Conservation (phyloP, 768 basidiomycete genomes). For the Fomitopsis pulvina region DNA sequence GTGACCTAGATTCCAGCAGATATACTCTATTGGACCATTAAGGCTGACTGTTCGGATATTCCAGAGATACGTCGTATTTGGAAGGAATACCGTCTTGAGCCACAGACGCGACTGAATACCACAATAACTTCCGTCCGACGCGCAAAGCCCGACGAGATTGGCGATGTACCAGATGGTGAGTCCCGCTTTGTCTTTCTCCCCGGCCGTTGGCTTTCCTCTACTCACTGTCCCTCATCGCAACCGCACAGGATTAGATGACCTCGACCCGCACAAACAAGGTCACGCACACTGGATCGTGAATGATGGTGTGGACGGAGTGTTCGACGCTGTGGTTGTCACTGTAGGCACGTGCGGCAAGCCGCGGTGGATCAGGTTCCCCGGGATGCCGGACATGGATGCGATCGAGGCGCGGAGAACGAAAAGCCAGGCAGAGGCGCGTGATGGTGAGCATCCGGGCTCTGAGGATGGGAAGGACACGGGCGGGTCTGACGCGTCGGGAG, state of each 20-base stretch:
- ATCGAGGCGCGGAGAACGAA: constrained; percentile 11
- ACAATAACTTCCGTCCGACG: constrained; percentile 32
- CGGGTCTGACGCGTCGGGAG: not conserved
- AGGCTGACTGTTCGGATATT: not conserved
- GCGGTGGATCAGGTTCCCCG: constrained; percentile 35
- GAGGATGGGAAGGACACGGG: constrained; percentile 3
- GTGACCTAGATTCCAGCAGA: too few species aligned
- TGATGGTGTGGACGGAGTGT: constrained; percentile 36
- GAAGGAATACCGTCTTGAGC: constrained; percentile 43
- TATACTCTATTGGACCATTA: too few species aligned
- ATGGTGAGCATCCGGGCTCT: constrained; percentile 4
- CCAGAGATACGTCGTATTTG: constrained; percentile 28
- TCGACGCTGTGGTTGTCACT: constrained; percentile 45
- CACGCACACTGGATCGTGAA: constrained; percentile 40
- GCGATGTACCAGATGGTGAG: constrained; percentile 7
- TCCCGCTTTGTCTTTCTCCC: not conserved
- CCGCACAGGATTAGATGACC: too few species aligned
- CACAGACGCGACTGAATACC: constrained; percentile 38
- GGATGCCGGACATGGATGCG: constrained; percentile 28
- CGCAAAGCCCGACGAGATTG: constrained; percentile 12
- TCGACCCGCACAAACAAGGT: constrained; percentile 5
- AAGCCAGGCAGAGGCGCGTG: constrained; percentile 18
- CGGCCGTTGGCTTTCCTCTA: not conserved
- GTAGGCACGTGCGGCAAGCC: constrained; percentile 46
- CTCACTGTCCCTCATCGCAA: not conserved